phyloP scores from a whole-genome alignment of 2,329 filamentous ascomycete species.

The Penicillium sp. region DNA sequence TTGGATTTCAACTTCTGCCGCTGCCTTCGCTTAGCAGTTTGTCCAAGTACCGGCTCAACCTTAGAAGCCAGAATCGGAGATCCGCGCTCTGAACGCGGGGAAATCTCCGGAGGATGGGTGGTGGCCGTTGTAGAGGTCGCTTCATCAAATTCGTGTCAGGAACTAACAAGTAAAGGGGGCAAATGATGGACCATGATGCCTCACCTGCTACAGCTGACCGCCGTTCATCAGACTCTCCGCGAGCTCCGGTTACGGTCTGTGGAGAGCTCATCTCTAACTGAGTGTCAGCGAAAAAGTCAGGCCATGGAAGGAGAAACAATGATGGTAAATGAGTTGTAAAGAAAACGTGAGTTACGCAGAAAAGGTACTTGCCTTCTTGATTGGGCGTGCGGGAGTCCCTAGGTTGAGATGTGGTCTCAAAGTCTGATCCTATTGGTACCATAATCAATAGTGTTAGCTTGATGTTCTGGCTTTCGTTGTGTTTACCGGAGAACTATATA shows the following conservation, averaged over 20 bases:
- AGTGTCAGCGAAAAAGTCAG: not conserved
- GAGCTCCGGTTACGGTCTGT: not conserved
- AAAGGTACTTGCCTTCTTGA: not conserved
- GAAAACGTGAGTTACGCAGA: no score
- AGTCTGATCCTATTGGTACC: not conserved
- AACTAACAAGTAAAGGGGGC: not conserved
- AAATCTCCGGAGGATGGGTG: not conserved
- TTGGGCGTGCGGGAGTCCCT: not conserved
- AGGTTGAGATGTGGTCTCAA: not conserved
- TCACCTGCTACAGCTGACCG: not conserved
- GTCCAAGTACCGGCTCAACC: not conserved
- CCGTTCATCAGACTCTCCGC: not conserved
- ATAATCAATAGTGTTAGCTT: not conserved
- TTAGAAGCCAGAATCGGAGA: not conserved
- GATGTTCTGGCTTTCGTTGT: not conserved
- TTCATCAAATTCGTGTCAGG: not conserved
- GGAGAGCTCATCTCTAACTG: not conserved
- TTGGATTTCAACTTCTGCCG: not conserved
- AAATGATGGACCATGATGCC: not conserved
- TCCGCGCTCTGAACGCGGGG: slow-evolving; percentile 3
- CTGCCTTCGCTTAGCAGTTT: not conserved
- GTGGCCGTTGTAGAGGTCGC: not conserved
- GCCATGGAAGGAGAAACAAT: no score
- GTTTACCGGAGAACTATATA: not conserved
- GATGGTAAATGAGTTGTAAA: not conserved